Base-by-base conservation (phyloP, 2,329 filamentous ascomycete species). In the Colletotrichum orchidophilum region DNA sequence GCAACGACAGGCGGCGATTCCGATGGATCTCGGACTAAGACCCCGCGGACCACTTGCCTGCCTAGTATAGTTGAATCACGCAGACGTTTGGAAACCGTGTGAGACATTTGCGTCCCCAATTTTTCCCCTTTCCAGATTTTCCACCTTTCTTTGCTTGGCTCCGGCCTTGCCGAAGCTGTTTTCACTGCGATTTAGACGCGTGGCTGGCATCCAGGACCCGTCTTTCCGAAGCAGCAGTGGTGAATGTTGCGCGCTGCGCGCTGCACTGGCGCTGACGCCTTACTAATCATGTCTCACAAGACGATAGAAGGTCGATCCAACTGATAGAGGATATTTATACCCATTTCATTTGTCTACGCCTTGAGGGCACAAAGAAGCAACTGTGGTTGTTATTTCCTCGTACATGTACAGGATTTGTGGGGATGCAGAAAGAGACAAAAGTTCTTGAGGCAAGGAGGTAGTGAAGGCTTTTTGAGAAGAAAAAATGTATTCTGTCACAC, bases 51-150 rank as follows among this genome's bases (percentile, higher is more conserved):
- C 24, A 73, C 78, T n/a, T 83, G 81, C 75, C 80, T 77, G 49
- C 73, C 82, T 27, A 77, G 80, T 57, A 76, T 82, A 67, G 79
- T 83, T 66, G 83, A 85, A 74, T 75, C 82, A 52, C 81, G 79
- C 74, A 81, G 77, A 76, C 77, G 80, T 68, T 79, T 81, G 63
- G 80, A 81, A 74, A 82, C 80, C 65, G 80, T 82, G 73, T 82
- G 82, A 75, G 31, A 50, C 27, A 6, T 39, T n/a, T 26, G 15
- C 21, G 50, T 29, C 7, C n/a, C n/a, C n/a, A n/a, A n/a, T n/a
- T 33, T 65, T 58, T 26, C 42, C 24, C 13, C 24, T 42, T 59
- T 11, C 6, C 27, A 12, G 8, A 8, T 8, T 8, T 46, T 42
- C 9, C 18, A 13, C 39, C 39, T 12, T 15, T 35, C 33, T 11